phyloP scores from a whole-genome alignment of 2,329 filamentous ascomycete genomes.

The Exophiala oligosperma region DNA sequence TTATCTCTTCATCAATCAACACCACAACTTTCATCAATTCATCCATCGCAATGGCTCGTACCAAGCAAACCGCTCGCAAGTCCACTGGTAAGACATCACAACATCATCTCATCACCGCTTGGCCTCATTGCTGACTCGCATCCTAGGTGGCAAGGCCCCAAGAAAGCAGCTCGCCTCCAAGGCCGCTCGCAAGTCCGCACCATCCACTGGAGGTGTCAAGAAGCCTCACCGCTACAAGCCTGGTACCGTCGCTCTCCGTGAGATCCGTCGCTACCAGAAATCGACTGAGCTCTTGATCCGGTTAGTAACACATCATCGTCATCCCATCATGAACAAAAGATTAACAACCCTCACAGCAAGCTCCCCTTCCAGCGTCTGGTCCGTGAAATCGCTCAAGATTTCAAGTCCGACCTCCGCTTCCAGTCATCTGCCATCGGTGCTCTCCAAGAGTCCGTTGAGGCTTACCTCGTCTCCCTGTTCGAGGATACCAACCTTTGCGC shows the following conservation, averaged over 20 bases:
- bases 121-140: slow-evolving; percentile 25
- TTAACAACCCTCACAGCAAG: slow-evolving; percentile 92
- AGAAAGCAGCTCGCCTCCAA: slow-evolving; percentile 99
- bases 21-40: slow-evolving; percentile 24
- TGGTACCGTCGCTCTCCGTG: slow-evolving; percentile 93
- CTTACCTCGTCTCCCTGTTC: slow-evolving; percentile 96
- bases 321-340: slow-evolving; percentile 79
- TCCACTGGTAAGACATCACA: slow-evolving; percentile 29
- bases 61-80: slow-evolving; percentile 56
- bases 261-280: slow-evolving; percentile 98
- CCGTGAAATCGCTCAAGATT: slow-evolving; percentile 93
- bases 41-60: slow-evolving; percentile 48
- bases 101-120: slow-evolving; percentile 19
- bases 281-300: slow-evolving; percentile 92
- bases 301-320: slow-evolving; percentile 10
- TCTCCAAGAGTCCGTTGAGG: slow-evolving; percentile 97
- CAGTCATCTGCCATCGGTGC: slow-evolving; percentile 97
- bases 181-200: slow-evolving; percentile 97
- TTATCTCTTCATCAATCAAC: slow-evolving; percentile 37
- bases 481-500: slow-evolving; percentile 98
- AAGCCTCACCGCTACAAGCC: slow-evolving; percentile 91
- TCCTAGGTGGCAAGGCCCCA: slow-evolving; percentile 65
- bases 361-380: slow-evolving; percentile 97
- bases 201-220: slow-evolving; percentile 96
- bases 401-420: slow-evolving; percentile 95